Conservation (phyloP, 768 basidiomycete species). For the Lentinula lateritia region DNA sequence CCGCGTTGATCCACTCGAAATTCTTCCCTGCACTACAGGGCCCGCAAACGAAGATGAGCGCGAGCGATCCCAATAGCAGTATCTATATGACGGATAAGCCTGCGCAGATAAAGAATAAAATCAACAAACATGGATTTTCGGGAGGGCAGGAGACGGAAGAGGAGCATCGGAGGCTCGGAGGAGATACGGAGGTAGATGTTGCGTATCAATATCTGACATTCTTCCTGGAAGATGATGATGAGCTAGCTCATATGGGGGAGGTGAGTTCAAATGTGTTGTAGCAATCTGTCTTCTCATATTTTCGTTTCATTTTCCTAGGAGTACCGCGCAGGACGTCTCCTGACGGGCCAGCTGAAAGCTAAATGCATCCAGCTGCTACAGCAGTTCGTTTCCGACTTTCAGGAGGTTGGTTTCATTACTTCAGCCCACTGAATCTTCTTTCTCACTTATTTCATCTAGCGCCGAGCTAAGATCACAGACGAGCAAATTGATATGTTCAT, state of each 20-base stretch:
- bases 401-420: conserved; percentile 42
- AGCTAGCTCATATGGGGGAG: conserved; percentile 68
- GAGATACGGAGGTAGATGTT: conserved; percentile 93
- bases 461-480: conserved; percentile 75
- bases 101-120: conserved; percentile 94
- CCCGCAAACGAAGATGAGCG: conserved; percentile 99
- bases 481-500: conserved; percentile 72
- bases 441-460: conserved; percentile 36
- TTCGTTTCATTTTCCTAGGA: conserved; percentile 50
- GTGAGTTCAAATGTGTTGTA: conserved; percentile 33
- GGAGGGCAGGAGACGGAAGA: conserved; percentile 96
- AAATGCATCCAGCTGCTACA: conserved; percentile 82
- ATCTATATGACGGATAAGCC: conserved; percentile 95
- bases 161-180: conserved; percentile 83
- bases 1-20: conserved; percentile 86
- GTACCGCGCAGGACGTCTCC: conserved; percentile 80
- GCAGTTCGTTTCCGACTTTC: conserved; percentile 79
- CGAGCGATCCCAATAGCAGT: conserved; percentile 86
- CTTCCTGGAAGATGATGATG: conserved; percentile 94
- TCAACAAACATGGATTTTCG: conserved; percentile 93
- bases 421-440: conserved; percentile 4
- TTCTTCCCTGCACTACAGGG: conserved; percentile 99
- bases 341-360: conserved; percentile 90
- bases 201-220: conserved; percentile 92
- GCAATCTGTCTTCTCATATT: conserved; percentile 2